phyloP scores from a whole-genome alignment of 345 rosid genomes.

The Leavenworthia alabamica region DNA sequence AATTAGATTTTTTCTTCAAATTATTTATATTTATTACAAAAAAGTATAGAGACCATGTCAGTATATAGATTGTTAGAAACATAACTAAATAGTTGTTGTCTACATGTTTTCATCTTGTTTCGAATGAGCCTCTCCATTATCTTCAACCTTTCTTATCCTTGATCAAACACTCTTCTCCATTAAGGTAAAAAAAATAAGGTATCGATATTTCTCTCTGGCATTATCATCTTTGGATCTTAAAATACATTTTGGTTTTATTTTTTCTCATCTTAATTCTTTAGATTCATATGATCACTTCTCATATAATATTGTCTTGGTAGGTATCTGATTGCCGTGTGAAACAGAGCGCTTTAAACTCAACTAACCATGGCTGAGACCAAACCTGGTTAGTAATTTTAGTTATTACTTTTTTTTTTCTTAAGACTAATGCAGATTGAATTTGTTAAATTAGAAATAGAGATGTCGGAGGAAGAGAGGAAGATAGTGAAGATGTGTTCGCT shows the following conservation, averaged over 20 bases:
- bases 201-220: background rate
- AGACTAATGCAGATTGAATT: background rate
- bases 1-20: background rate
- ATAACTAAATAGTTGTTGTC: slow-evolving; percentile 27
- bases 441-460: slow-evolving; percentile 33
- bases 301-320: slow-evolving; percentile 15
- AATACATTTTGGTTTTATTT: background rate
- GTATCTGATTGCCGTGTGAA: slow-evolving; percentile 23
- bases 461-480: slow-evolving; percentile 67
- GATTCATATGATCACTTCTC: background rate
- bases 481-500: slow-evolving; percentile 59
- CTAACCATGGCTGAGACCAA: slow-evolving; percentile 35
- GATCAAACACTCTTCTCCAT: slow-evolving; percentile 25
- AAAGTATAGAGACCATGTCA: slow-evolving; percentile 11
- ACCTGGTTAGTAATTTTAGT: slow-evolving; percentile 18
- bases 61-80: slow-evolving; percentile 23
- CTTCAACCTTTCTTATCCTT: slow-evolving; percentile 22
- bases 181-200: slow-evolving; percentile 14
- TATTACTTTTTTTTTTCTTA: background rate
- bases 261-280: background rate
- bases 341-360: slow-evolving; percentile 19
- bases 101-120: slow-evolving; percentile 24
- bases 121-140: slow-evolving; percentile 30
- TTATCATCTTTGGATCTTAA: slow-evolving; percentile 4
- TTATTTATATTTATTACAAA: background rate